Conservation (phyloP, 2,329 filamentous ascomycete species). For the Neofusicoccum laricinum region DNA sequence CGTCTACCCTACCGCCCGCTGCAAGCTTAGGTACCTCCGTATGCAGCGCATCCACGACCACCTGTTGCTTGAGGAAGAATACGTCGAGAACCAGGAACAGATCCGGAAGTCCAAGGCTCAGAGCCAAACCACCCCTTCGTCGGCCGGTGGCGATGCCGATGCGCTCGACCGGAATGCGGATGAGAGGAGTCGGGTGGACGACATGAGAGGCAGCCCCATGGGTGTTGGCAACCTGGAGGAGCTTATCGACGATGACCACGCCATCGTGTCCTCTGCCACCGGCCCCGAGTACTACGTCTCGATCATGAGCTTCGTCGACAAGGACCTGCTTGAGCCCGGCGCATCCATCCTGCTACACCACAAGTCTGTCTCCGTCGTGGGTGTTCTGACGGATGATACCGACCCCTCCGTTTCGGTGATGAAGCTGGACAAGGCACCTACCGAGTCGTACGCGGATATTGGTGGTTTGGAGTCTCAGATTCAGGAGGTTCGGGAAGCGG, state of each 20-base stretch:
- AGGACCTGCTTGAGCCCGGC: constrained; percentile 93
- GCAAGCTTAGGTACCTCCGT: constrained; percentile 92
- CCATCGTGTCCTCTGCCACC: constrained; percentile 95
- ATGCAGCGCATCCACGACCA: constrained; percentile 99
- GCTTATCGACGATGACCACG: constrained; percentile 98
- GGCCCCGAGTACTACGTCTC: constrained; percentile 99
- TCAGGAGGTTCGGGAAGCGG: constrained; percentile 95
- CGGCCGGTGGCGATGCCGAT: constrained; percentile 65
- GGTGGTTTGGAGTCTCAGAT: constrained; percentile 94
- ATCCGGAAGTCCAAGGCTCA: constrained; percentile 88
- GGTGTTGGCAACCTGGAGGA: constrained; percentile 96
- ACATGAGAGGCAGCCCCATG: constrained; percentile 98
- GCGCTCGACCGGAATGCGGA: constrained; percentile 86
- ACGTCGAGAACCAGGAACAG: constrained; percentile 97
- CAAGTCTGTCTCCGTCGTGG: constrained; percentile 96
- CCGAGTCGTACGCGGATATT: constrained; percentile 97
- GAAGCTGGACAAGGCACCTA: constrained; percentile 98
- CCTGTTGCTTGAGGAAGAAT: constrained; percentile 93
- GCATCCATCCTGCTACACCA: constrained; percentile 94
- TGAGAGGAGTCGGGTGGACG: constrained; percentile 90
- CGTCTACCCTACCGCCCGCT: constrained; percentile 92
- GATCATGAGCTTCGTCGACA: constrained; percentile 99
- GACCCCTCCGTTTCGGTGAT: constrained; percentile 96
- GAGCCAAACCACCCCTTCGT: constrained; percentile 56
- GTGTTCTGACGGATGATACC: constrained; percentile 92